These are phyloP conservation scores for Aspergillus ochraceoroseus DNA, from an alignment of 2,329 filamentous ascomycete species.

Conservation along the genomic window DNA sequence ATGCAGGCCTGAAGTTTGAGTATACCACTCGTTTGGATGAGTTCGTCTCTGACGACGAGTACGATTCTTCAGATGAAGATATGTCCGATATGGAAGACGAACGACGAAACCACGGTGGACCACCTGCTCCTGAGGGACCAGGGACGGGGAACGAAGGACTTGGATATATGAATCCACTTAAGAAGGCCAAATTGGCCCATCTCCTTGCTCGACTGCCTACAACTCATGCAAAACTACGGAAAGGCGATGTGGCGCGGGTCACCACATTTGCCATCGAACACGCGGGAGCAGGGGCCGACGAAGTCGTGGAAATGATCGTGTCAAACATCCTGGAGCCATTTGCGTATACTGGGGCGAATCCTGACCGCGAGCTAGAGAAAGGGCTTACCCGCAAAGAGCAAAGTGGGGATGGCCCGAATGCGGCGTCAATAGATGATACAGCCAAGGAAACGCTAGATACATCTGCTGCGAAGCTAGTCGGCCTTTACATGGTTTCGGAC, in stretches of 20 bases:
- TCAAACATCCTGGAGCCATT: slow-evolving; percentile 76
- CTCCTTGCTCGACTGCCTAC: slow-evolving; percentile 78
- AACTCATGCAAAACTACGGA: slow-evolving; percentile 66
- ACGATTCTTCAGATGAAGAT: slow-evolving; percentile 82
- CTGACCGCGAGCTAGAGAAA: slow-evolving; percentile 41
- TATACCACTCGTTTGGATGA: slow-evolving; percentile 71
- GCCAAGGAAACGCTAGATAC: slow-evolving; percentile 54
- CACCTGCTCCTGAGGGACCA: slow-evolving; percentile 40
- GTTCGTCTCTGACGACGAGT: slow-evolving; percentile 76
- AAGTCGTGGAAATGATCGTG: slow-evolving; percentile 84
- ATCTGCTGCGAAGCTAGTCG: slow-evolving; percentile 70
- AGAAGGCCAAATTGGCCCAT: slow-evolving; percentile 78
- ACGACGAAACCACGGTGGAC: slow-evolving; percentile 42
- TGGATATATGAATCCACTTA: slow-evolving; percentile 71
- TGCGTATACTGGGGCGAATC: slow-evolving; percentile 65
- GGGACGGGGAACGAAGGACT: slow-evolving; percentile 45
- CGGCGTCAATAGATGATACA: slow-evolving; percentile 38
- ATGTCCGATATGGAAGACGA: slow-evolving; percentile 50
- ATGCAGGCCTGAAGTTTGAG: slow-evolving; percentile 70
- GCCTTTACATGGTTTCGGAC: slow-evolving; percentile 73
- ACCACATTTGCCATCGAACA: slow-evolving; percentile 87
- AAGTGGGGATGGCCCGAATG: slow-evolving; percentile 27
- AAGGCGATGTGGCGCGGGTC: slow-evolving; percentile 79
- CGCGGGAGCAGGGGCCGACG: slow-evolving; percentile 75
- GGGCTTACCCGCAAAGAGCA: slow-evolving; percentile 32